A percentile compares a stretch with the other conserved stretches of the same genome.
Conservation (phyloP, 495 filamentous ascomycete species). For the Pyrenula massariospora region DNA sequence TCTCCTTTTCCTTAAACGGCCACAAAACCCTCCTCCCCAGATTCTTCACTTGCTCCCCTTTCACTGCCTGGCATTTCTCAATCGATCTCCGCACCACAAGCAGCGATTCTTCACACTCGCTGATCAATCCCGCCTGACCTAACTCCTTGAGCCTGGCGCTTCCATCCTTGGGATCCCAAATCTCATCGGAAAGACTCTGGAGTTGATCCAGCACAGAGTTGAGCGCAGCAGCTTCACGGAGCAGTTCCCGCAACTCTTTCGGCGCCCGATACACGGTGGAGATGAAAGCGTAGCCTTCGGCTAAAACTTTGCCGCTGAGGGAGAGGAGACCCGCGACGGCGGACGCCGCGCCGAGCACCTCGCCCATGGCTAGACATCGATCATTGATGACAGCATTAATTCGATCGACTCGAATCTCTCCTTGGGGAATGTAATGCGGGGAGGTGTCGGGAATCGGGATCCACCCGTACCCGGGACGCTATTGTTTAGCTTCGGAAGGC, state of each 20-base stretch:
- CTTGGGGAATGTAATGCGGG: no score
- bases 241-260: not conserved
- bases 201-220: slow-evolving; percentile 3
- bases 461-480: no score
- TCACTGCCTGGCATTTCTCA: not conserved
- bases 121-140: not conserved
- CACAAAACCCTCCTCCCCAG: slow-evolving; percentile 8
- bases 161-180: not conserved
- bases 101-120: not conserved
- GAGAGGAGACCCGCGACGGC: slow-evolving; percentile 2
- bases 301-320: slow-evolving; percentile 1
- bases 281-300: slow-evolving; percentile 3
- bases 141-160: not conserved
- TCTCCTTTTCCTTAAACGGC: slow-evolving; percentile 14
- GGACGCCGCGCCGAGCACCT: not conserved
- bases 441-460: no score
- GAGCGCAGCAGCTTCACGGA: slow-evolving; percentile 1
- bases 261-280: slow-evolving; percentile 4
- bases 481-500: no score
- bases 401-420: no score
- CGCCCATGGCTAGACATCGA: not conserved
- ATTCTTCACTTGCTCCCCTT: slow-evolving; percentile 3
- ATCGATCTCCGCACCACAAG: not conserved
- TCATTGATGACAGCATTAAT: not conserved
- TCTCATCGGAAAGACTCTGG: not conserved